Percentiles rank a stretch among this genome's conserved stretches.
These are phyloP conservation scores for Melocanna baccifera DNA, from an alignment of 176 grass and related monocot species.

Conservation along the genomic window DNA sequence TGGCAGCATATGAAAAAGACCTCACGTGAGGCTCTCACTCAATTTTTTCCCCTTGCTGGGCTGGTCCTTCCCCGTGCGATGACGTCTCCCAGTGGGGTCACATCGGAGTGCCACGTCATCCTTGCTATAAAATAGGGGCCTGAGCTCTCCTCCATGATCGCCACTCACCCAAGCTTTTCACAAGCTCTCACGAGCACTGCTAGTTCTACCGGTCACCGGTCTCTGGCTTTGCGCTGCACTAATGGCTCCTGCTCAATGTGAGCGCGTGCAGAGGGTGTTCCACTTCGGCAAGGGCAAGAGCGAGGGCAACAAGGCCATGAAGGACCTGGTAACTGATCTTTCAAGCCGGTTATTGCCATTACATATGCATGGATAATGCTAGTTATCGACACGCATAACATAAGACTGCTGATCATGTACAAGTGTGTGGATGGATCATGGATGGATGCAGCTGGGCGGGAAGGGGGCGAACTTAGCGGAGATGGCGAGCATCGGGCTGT, in stretches of 20 bases:
- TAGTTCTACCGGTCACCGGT: not conserved
- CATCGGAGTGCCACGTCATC: conserved; percentile 8
- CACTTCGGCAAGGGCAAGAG: conserved; percentile 98
- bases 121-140: conserved; percentile 36
- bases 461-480: conserved; percentile 98
- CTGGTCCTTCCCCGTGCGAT: not conserved
- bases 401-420: not conserved
- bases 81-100: conserved; percentile 7
- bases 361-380: not conserved
- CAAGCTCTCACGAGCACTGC: not conserved
- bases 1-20: no score
- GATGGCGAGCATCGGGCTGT: conserved; percentile 98
- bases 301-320: conserved; percentile 95
- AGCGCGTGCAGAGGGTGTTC: conserved; percentile 67
- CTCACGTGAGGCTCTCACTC: no score
- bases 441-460: conserved; percentile 57
- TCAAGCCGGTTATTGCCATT: not conserved
- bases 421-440: not conserved
- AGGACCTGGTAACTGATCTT: conserved; percentile 61
- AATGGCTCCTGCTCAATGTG: conserved; percentile 63
- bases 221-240: not conserved
- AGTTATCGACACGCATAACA: not conserved
- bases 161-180: not conserved
- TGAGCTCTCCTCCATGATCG: not conserved
- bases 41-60: no score